phyloP scores from a whole-genome alignment of 495 filamentous ascomycete genomes.

The Glarea lozoyensis region DNA sequence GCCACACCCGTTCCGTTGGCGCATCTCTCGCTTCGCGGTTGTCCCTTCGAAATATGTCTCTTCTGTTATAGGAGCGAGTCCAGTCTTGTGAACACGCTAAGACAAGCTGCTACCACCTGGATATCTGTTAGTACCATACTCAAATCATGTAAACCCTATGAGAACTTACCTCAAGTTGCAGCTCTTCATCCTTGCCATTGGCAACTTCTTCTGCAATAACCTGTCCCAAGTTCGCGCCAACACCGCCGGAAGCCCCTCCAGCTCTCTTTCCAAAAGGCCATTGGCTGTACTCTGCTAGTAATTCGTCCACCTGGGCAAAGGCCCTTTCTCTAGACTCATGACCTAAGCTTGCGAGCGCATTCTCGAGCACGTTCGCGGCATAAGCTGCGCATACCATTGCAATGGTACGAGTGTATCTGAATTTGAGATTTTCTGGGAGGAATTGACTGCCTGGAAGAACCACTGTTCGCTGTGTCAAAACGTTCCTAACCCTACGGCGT shows the following conservation, averaged over 20 bases:
- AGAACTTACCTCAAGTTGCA: conserved; percentile 70
- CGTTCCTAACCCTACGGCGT: conserved; percentile 79
- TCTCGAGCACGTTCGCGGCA: conserved; percentile 95
- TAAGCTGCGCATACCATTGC: conserved; percentile 97
- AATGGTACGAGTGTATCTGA: conserved; percentile 82
- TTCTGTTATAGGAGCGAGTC: conserved; percentile 71
- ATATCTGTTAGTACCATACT: conserved; percentile 30
- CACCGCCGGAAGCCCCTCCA: conserved; percentile 63
- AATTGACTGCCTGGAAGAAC: conserved; percentile 76
- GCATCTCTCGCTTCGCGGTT: neutral
- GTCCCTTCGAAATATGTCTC: neutral
- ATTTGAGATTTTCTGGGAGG: conserved; percentile 89
- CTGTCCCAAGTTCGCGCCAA: conserved; percentile 91
- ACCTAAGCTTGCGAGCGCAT: conserved; percentile 85
- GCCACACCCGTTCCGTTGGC: neutral
- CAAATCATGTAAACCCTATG: conserved; percentile 13
- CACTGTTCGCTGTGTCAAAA: conserved; percentile 88
- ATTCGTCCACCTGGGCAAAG: conserved; percentile 93
- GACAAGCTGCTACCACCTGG: conserved; percentile 74
- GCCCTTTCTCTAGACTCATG: conserved; percentile 90
- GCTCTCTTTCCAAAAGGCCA: conserved; percentile 85
- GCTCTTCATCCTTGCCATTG: conserved; percentile 76
- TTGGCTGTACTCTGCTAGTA: conserved; percentile 91
- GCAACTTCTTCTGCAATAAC: conserved; percentile 82
- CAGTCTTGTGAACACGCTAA: conserved; percentile 93